phyloP scores from a whole-genome alignment of 1,284 basidiomycete species.

The Schizophyllum commune region DNA sequence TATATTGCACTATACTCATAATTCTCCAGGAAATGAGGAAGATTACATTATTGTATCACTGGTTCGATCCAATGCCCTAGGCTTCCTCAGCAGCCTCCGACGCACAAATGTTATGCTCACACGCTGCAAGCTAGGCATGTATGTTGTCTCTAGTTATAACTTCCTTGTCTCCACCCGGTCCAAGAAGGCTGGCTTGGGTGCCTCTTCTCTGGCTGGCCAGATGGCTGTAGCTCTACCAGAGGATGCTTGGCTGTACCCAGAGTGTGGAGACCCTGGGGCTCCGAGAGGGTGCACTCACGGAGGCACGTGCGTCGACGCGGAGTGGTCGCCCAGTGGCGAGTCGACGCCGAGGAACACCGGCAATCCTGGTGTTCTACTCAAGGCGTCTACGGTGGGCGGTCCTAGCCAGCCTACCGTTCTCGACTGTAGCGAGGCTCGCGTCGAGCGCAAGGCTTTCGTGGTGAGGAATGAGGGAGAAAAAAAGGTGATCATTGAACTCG shows the following conservation, averaged over 20 bases:
- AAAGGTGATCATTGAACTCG: too few relatives aligned
- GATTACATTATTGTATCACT: constrained; percentile 57
- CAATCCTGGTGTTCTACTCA: too few relatives aligned
- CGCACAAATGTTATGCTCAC: constrained; percentile 67
- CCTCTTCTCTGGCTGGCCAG: not conserved
- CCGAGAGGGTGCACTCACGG: too few relatives aligned
- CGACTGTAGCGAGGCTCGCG: too few relatives aligned
- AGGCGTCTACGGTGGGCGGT: too few relatives aligned
- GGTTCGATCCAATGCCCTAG: constrained; percentile 35
- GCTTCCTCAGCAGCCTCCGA: constrained; percentile 40
- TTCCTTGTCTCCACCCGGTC: not conserved
- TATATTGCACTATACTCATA: not conserved
- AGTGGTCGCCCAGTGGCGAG: too few relatives aligned
- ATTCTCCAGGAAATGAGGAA: constrained; percentile 36
- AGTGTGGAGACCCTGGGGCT: too few relatives aligned
- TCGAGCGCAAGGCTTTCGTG: too few relatives aligned
- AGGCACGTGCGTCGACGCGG: too few relatives aligned
- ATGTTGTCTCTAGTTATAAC: constrained; percentile 26
- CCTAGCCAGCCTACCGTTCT: too few relatives aligned
- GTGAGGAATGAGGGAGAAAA: too few relatives aligned
- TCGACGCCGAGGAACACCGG: too few relatives aligned
- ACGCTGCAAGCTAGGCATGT: constrained; percentile 49
- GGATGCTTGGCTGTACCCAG: not conserved
- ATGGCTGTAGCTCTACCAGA: not conserved
- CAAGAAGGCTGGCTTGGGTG: not conserved